phyloP scores from a whole-genome alignment of 1,284 basidiomycete genomes.

The Papiliotrema flavescens region DNA sequence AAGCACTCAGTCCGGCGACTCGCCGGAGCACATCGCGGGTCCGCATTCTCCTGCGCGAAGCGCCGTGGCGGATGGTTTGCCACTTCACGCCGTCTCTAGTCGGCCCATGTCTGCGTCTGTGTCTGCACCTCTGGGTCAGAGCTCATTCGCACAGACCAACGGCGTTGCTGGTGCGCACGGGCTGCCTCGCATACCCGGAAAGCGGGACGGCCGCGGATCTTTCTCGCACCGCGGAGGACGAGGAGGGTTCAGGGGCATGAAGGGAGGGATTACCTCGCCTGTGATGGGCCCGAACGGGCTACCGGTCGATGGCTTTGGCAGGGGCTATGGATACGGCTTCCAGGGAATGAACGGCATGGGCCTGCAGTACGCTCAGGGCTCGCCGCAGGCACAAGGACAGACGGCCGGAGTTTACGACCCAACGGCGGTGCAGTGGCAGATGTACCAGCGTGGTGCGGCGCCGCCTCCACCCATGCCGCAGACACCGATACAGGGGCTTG shows the following conservation, averaged over 20 bases:
- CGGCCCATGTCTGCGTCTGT: too few relatives aligned
- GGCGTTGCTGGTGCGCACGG: conserved; percentile 2
- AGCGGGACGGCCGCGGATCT: conserved; percentile 25
- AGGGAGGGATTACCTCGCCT: background rate
- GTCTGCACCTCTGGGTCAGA: too few relatives aligned
- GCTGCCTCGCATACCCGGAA: conserved; percentile 23
- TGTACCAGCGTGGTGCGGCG: conserved; percentile 9
- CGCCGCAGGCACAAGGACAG: background rate
- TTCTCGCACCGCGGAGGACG: conserved; percentile 28
- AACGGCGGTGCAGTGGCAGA: background rate
- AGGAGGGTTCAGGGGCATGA: conserved; percentile 19
- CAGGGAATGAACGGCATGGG: background rate
- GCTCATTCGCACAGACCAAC: too few relatives aligned
- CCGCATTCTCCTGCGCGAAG: too few relatives aligned
- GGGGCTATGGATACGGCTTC: conserved; percentile 16
- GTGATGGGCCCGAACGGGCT: background rate
- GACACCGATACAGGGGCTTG: conserved; percentile 56
- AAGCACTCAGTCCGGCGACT: conserved; percentile 16
- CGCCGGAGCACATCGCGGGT: background rate
- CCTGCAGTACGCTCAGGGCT: background rate
- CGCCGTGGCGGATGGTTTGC: too few relatives aligned
- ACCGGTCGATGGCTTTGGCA: conserved; percentile 12
- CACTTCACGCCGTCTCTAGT: too few relatives aligned
- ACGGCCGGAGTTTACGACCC: background rate
- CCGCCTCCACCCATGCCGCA: conserved; percentile 59